A percentile compares a stretch with the other conserved stretches of the same genome.
These are phyloP conservation scores for Saussurea involucrata DNA, from an alignment of 129 eudicot species.

Conservation along the genomic window DNA sequence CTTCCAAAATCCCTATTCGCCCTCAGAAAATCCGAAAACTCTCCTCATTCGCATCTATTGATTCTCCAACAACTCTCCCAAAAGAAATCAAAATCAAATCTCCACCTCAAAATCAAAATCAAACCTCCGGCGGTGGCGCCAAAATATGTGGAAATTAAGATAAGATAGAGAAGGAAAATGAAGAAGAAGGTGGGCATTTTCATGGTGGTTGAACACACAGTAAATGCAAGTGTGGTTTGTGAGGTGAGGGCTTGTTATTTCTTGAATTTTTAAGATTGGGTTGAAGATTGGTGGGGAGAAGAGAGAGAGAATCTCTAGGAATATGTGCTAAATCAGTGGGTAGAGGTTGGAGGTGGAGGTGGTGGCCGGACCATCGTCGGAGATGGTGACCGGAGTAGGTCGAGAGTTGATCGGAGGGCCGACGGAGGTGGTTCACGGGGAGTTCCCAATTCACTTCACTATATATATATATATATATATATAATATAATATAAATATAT, in stretches of 20 bases:
- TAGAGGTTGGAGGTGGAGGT: no score
- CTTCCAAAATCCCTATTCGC: conserved; percentile 88
- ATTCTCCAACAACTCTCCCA: not conserved
- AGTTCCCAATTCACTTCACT: no score
- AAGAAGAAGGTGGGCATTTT: conserved; percentile 27
- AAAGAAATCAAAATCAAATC: not conserved
- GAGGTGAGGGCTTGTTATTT: not conserved
- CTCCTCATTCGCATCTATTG: conserved; percentile 30
- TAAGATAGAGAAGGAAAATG: conserved; percentile 16
- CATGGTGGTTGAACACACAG: conserved; percentile 9
- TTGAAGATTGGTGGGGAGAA: conserved; percentile 16
- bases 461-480: no score
- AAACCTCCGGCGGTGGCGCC: conserved; percentile 22
- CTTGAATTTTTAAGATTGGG: not conserved
- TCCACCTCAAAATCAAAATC: no score
- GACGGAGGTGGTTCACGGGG: no score
- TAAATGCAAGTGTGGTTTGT: conserved; percentile 20
- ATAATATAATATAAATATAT: no score
- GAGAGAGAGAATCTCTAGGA: conserved; percentile 15
- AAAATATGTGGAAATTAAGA: conserved; percentile 12
- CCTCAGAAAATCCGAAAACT: conserved; percentile 83
- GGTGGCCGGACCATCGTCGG: no score
- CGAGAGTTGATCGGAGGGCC: no score
- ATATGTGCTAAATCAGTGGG: not conserved
- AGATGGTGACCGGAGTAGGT: no score